These are phyloP conservation scores for Colletotrichum orchidophilum DNA, from an alignment of 2,329 filamentous ascomycete genomes.

Conservation along the genomic window DNA sequence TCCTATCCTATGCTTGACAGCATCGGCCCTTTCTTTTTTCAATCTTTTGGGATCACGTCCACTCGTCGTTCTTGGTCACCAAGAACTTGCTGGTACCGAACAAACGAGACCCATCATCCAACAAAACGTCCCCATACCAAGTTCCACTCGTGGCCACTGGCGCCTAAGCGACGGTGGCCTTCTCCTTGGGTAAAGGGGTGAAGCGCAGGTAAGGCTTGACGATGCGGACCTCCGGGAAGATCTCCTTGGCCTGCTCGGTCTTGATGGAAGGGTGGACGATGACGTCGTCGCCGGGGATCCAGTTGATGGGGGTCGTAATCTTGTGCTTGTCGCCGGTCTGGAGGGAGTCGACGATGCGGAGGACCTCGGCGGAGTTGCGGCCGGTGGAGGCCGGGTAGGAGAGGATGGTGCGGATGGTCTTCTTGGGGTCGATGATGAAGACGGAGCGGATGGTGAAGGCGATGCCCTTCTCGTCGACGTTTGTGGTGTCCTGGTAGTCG, in stretches of 20 bases:
- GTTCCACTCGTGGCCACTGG: conserved; percentile 21
- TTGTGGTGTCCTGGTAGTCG: conserved; percentile 83
- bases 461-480: conserved; percentile 83
- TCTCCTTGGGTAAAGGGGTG: conserved; percentile 70
- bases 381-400: conserved; percentile 92
- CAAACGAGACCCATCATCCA: neutral
- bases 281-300: conserved; percentile 88
- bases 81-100: neutral
- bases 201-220: conserved; percentile 80
- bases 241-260: conserved; percentile 85
- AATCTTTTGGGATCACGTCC: neutral
- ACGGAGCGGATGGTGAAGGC: conserved; percentile 95
- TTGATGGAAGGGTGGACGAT: conserved; percentile 87
- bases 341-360: conserved; percentile 81
- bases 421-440: conserved; percentile 93
- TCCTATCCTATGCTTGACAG: conserved; percentile 5
- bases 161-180: conserved; percentile 46
- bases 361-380: conserved; percentile 82
- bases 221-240: conserved; percentile 81
- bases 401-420: conserved; percentile 93
- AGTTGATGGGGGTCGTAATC: conserved; percentile 90
- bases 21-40: neutral
- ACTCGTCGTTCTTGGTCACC: neutral
- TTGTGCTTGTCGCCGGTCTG: conserved; percentile 89
- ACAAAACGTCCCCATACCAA: conserved; percentile 26